Conservation (phyloP, 169 alveolate genomes). For the Cryptosporidium andersoni region DNA sequence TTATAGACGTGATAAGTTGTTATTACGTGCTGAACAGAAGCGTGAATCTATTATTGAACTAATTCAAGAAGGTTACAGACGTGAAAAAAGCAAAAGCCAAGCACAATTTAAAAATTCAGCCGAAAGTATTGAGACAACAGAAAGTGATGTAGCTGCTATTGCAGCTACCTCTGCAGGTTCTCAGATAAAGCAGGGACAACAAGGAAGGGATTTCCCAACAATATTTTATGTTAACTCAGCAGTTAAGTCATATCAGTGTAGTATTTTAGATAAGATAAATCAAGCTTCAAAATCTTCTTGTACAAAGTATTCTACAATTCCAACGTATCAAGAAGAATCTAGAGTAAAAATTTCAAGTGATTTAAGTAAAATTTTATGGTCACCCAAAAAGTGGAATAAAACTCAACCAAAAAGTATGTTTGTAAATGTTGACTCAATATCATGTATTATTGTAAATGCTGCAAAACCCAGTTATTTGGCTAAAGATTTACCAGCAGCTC, state of each 20-base stretch:
- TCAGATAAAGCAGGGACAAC: conserved; percentile 69
- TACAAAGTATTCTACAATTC: conserved; percentile 51
- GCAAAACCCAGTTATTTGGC: conserved; percentile 49
- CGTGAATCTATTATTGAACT: conserved; percentile 70
- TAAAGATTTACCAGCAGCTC: conserved; percentile 45
- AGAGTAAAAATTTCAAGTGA: conserved; percentile 59
- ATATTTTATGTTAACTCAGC: conserved; percentile 62
- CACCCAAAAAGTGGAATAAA: conserved; percentile 67
- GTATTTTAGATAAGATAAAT: conserved; percentile 15
- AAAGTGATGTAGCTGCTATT: conserved; percentile 60
- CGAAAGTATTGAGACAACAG: conserved; percentile 61
- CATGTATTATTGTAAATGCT: conserved; percentile 63
- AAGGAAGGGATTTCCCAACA: conserved; percentile 66
- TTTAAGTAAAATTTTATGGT: conserved; percentile 53
- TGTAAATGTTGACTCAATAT: conserved; percentile 58
- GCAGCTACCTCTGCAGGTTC: conserved; percentile 71
- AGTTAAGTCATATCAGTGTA: conserved; percentile 26
- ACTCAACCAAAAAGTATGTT: conserved; percentile 55
- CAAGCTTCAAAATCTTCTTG: conserved; percentile 46
- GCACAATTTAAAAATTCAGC: conserved; percentile 65
- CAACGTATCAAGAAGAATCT: conserved; percentile 68
- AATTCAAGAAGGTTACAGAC: conserved; percentile 66
- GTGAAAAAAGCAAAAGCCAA: conserved; percentile 62
- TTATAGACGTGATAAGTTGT: conserved; percentile 62
- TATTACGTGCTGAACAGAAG: conserved; percentile 34